phyloP scores from a whole-genome alignment of 2,329 filamentous ascomycete species.

The Fusarium brachygibbosum region DNA sequence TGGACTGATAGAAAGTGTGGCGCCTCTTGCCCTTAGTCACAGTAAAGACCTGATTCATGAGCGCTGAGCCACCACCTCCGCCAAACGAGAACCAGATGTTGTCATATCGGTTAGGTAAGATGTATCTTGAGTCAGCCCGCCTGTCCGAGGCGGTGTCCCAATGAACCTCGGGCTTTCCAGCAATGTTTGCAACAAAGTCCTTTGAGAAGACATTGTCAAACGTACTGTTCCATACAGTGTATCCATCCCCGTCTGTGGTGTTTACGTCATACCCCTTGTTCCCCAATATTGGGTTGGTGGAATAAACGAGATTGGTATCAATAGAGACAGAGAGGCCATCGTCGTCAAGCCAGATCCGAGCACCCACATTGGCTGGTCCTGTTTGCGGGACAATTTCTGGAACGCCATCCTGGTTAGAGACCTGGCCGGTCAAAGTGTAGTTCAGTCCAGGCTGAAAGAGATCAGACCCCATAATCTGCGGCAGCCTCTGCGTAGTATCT shows the following conservation, averaged over 20 bases:
- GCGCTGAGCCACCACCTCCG: slow-evolving; percentile 26
- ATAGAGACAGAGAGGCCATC: slow-evolving; percentile 29
- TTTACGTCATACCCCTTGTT: background rate
- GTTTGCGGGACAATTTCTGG: slow-evolving; percentile 7
- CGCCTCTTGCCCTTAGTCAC: slow-evolving; percentile 25
- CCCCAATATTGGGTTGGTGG: accelerated
- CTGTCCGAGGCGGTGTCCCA: slow-evolving; percentile 25
- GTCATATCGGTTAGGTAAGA: slow-evolving; percentile 25
- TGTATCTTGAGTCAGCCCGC: slow-evolving; percentile 12
- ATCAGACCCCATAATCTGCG: slow-evolving; percentile 17
- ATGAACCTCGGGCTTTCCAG: slow-evolving; percentile 32
- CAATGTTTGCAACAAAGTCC: background rate
- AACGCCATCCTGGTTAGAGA: background rate
- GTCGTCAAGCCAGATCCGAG: slow-evolving; percentile 37
- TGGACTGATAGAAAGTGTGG: slow-evolving; percentile 26
- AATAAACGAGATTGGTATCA: background rate
- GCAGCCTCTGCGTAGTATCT: background rate
- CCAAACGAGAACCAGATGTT: slow-evolving; percentile 38
- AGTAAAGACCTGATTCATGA: slow-evolving; percentile 37
- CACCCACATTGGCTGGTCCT: background rate
- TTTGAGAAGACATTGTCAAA: slow-evolving; percentile 21
- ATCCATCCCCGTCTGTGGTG: background rate
- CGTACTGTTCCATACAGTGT: slow-evolving; percentile 33
- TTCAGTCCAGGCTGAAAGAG: slow-evolving; percentile 30
- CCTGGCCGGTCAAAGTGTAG: slow-evolving; percentile 31